Evolutionary conservation across 305 asterid species (phyloP).

Genomic region (Fraxinus dipetala): DNA sequence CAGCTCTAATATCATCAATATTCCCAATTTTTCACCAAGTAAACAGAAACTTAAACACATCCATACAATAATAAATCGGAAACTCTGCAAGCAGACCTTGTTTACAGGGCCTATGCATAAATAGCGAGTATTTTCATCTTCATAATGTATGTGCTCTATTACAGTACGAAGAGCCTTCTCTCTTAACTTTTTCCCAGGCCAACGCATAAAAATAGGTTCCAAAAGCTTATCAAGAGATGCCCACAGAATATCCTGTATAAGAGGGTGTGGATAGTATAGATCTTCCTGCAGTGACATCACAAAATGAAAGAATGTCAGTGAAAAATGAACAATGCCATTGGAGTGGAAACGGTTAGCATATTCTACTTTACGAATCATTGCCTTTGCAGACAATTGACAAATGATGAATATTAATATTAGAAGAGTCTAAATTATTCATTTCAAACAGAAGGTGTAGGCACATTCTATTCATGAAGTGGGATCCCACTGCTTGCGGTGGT

Average conservation of each 20-base stretch:
- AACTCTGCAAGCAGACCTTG: conserved; percentile 53
- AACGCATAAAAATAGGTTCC: conserved; percentile 35
- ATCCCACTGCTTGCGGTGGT: neutral
- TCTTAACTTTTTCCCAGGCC: conserved; percentile 89
- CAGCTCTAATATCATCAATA: neutral
- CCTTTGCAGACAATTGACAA: neutral
- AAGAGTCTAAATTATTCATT: neutral
- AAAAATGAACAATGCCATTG: neutral
- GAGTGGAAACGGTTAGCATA: neutral
- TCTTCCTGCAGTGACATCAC: conserved; percentile 33
- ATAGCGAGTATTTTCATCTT: conserved; percentile 97
- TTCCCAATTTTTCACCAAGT: neutral
- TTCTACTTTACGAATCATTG: neutral
- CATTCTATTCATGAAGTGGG: neutral
- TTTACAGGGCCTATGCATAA: conserved; percentile 96
- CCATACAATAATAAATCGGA: neutral
- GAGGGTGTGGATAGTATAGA: conserved; percentile 42
- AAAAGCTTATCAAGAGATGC: conserved; percentile 39
- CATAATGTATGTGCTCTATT: conserved; percentile 94
- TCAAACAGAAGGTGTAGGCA: neutral
- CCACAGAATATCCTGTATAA: conserved; percentile 44
- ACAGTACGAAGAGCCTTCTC: conserved; percentile 67
- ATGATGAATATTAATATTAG: neutral
- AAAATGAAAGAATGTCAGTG: neutral
- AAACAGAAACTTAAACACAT: neutral